These are phyloP conservation scores for Biscogniauxia marginata DNA, from an alignment of 2,329 filamentous ascomycete genomes.

Conservation along the genomic window DNA sequence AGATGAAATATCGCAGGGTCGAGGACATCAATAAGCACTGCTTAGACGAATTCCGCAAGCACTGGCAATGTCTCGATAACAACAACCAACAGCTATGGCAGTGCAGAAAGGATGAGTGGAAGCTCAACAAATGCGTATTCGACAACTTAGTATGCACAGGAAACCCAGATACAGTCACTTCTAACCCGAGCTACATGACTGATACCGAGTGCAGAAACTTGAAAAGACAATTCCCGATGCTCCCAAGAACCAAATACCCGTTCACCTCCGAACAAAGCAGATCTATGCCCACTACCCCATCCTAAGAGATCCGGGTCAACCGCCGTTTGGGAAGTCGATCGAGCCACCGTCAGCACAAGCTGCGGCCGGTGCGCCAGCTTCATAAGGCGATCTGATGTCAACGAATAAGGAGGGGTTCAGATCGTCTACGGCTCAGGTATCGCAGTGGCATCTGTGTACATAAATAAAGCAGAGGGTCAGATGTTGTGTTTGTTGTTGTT, in stretches of 20 bases:
- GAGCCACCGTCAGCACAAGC: conserved; percentile 30
- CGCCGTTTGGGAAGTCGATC: conserved; percentile 30
- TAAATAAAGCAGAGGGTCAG: conserved; percentile 6
- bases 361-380: conserved; percentile 24
- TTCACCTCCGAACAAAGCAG: conserved; percentile 68
- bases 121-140: conserved; percentile 92
- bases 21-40: conserved; percentile 96
- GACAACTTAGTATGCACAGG: conserved; percentile 77
- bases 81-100: conserved; percentile 98
- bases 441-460: conserved; percentile 14
- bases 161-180: conserved; percentile 1
- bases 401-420: conserved; percentile 2
- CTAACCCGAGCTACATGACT: conserved; percentile 1
- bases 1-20: conserved; percentile 54
- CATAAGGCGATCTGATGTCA: conserved; percentile 12
- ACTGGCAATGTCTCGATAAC: conserved; percentile 95
- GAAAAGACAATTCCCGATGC: conserved; percentile 78
- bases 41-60: conserved; percentile 82
- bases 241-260: conserved; percentile 66
- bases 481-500: too few species aligned
- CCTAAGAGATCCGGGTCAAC: conserved; percentile 32
- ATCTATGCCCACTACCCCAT: conserved; percentile 57
- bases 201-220: conserved; percentile 58
- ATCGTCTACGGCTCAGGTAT: background rate
- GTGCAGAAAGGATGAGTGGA: conserved; percentile 83